A percentile compares a stretch with the other conserved stretches of the same genome.
Conservation (phyloP, 495 filamentous ascomycete species). For the Penicillium argentinense region DNA sequence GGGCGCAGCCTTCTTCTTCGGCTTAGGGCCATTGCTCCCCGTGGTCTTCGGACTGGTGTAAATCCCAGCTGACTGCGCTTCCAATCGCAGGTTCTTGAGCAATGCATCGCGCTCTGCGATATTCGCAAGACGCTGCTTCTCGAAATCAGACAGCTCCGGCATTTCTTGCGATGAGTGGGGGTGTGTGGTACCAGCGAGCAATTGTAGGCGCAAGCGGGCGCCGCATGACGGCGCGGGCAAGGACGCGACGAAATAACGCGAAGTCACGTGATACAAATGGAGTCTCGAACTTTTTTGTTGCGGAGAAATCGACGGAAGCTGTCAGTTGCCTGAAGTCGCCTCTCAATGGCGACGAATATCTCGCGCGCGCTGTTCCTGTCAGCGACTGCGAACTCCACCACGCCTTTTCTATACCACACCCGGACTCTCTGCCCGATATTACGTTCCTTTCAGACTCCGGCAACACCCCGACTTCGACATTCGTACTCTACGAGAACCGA, state of each 20-base stretch:
- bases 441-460: conserved; percentile 8
- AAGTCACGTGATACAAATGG: conserved; percentile 22
- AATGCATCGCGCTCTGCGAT: conserved; percentile 74
- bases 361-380: conserved; percentile 21
- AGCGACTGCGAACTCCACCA: conserved; percentile 28
- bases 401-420: conserved; percentile 74
- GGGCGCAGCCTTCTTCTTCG: conserved; percentile 49
- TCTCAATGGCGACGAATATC: conserved; percentile 23
- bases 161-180: conserved; percentile 12
- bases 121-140: conserved; percentile 67
- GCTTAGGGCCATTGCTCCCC: conserved; percentile 27
- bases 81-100: conserved; percentile 55
- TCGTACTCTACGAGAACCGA: conserved; percentile 8
- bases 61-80: conserved; percentile 54
- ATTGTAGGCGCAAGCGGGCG: background rate
- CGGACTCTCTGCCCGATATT: conserved; percentile 47
- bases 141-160: conserved; percentile 66
- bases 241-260: conserved; percentile 14
- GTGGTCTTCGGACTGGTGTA: conserved; percentile 37
- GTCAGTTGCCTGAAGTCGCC: no score
- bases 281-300: background rate
- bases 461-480: conserved; percentile 9
- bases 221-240: conserved; percentile 5
- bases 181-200: no score
- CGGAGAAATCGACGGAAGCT: no score